Base-by-base conservation (phyloP, 2,329 filamentous ascomycete species). In the Aspergillus hiratsukae region DNA sequence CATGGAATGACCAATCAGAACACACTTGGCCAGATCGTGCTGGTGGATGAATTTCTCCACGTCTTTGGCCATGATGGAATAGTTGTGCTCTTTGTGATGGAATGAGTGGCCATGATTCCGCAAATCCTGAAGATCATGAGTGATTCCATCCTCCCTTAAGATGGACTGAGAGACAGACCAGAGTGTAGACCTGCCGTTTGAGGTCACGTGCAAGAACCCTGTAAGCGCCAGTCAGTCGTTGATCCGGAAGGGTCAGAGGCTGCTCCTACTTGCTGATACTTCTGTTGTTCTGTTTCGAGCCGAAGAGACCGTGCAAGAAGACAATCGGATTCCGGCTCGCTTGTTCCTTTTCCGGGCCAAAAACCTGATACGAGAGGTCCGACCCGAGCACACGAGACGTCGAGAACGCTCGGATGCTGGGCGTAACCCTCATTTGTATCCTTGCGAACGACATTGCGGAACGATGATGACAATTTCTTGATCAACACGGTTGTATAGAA, bases 1-100 rank as follows among this genome's bases (percentile, higher is more conserved):
- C 93, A 97, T 97, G 1, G 91, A 96, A 75, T 97, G 94, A 0
- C 93, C 93, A 66, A 97, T 94, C 28, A 97, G 76, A 0, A 89
- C 91, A 1, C 87, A 80, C 28, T 88, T 78, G 48, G 81, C 77
- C n/a, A 97, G 76, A 3, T 80, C 78, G 71, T 95, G 87, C 54
- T 88, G 77, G 4, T 80, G 66, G 55, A 97, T 87, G 72, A 97
- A 97, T 48, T 82, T 79, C 54, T 87, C 84, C 10, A 97, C 86
- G 66, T 97, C 93, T 62, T 87, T 83, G 4, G 93, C 90, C 83
- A 97, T 91, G 48, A 85, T 81, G 1, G 76, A 72, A 73, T 97
- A 97, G 76, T 93, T 87, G 73, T 97, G 94, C 1, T 79, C 79
- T 0, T 80, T 76, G 52, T 85, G 73, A 74, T 97, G 92, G 1